Percentiles rank a stretch among this genome's conserved stretches.
phyloP scores from a whole-genome alignment of 2,329 filamentous ascomycete species.

The Ceratocystis albifundus region DNA sequence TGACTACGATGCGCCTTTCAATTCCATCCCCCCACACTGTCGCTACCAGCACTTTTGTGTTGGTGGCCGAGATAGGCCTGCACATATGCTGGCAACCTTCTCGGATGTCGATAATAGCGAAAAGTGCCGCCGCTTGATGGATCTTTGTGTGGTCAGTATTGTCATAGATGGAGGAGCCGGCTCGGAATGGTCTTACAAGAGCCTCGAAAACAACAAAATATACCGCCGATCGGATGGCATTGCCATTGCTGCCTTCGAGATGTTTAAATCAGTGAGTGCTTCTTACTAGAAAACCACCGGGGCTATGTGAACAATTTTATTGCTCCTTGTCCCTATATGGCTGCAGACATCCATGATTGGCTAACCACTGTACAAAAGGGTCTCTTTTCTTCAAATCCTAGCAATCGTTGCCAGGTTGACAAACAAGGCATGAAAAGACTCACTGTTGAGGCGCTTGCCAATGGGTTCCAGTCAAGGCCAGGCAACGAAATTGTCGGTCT shows the following conservation, averaged over 20 bases:
- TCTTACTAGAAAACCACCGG: too few relatives aligned
- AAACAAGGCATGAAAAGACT: constrained; percentile 64
- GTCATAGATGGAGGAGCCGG: constrained; percentile 81
- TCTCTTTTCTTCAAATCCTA: constrained; percentile 69
- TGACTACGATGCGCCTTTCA: constrained; percentile 46
- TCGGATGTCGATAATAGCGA: constrained; percentile 59
- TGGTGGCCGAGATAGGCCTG: constrained; percentile 63
- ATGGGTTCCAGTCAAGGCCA: constrained; percentile 72
- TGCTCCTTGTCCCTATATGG: background rate
- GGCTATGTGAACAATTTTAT: too few relatives aligned
- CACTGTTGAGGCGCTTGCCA: constrained; percentile 61
- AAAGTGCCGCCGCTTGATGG: constrained; percentile 61
- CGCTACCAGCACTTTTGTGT: constrained; percentile 75
- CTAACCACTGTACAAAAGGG: constrained; percentile 38
- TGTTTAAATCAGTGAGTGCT: constrained; percentile 65
- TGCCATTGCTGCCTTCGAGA: constrained; percentile 64
- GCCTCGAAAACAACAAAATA: constrained; percentile 69
- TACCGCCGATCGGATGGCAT: constrained; percentile 83
- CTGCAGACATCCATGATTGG: background rate
- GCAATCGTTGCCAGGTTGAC: constrained; percentile 82
- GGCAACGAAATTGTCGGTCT: constrained; percentile 74
- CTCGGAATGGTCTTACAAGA: constrained; percentile 84
- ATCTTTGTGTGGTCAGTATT: constrained; percentile 69
- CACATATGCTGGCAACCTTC: constrained; percentile 59
- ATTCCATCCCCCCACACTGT: constrained; percentile 69